Evolutionary conservation across 2,329 filamentous ascomycete species (phyloP).

Genomic region (Clarireedia homoeocarpa): DNA sequence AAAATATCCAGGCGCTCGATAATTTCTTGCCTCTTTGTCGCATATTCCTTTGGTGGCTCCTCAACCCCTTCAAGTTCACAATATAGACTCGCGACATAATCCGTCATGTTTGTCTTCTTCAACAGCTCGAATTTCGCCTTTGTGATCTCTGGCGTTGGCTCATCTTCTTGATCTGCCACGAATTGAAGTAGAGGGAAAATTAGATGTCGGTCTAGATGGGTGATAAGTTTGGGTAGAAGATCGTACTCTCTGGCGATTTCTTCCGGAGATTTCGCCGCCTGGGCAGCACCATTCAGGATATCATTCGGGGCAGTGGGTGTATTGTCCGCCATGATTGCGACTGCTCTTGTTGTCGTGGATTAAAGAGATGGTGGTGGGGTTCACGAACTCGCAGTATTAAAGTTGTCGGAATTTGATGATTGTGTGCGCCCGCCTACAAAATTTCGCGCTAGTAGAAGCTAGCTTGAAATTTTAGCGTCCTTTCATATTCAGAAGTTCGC

Average conservation of each 20-base stretch:
- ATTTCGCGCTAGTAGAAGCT: slow-evolving; percentile 11
- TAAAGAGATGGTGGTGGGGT: slow-evolving; percentile 8
- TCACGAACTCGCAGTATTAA: slow-evolving; percentile 6
- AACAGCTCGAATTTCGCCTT: slow-evolving; percentile 88
- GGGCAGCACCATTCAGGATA: slow-evolving; percentile 10
- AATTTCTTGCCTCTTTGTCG: slow-evolving; percentile 83
- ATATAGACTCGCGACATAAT: slow-evolving; percentile 90
- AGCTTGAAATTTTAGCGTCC: slow-evolving; percentile 9
- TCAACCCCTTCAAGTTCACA: slow-evolving; percentile 78
- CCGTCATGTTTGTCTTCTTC: slow-evolving; percentile 97
- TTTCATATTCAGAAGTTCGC: slow-evolving; percentile 7
- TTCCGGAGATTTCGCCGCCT: slow-evolving; percentile 39
- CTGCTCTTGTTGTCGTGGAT: slow-evolving; percentile 14
- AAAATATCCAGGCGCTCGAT: slow-evolving; percentile 74
- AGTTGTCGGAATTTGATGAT: slow-evolving; percentile 14
- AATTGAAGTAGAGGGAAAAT: slow-evolving; percentile 97
- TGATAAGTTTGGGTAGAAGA: slow-evolving; percentile 79
- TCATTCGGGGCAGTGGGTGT: slow-evolving; percentile 18
- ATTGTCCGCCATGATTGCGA: slow-evolving; percentile 43
- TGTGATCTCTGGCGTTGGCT: slow-evolving; percentile 64
- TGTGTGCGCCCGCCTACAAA: slow-evolving; percentile 19
- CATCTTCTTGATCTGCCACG: slow-evolving; percentile 72
- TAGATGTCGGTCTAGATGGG: slow-evolving; percentile 88
- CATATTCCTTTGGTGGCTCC: slow-evolving; percentile 75
- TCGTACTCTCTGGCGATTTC: slow-evolving; percentile 40